Percentiles rank a stretch among this genome's conserved stretches.
Evolutionary conservation across 345 rosid genomes (phyloP).

Genomic region (Erysimum cheiranthoides): DNA sequence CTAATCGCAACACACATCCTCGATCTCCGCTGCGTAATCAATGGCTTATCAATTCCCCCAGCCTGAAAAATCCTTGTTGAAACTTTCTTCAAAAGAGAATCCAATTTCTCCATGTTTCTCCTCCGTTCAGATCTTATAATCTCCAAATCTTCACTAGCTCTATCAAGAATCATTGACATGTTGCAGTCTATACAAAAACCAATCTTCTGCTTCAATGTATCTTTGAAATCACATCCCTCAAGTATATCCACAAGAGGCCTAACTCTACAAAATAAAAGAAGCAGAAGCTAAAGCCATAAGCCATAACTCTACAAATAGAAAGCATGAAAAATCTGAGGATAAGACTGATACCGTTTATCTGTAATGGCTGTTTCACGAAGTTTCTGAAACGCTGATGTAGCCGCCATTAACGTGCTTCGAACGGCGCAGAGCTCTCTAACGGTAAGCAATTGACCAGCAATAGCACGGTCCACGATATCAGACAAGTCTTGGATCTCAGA

Average conservation of each 20-base stretch:
- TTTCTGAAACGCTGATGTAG: slow-evolving; percentile 52
- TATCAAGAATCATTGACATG: slow-evolving; percentile 68
- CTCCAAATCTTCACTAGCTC: slow-evolving; percentile 94
- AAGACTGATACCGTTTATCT: slow-evolving; percentile 34
- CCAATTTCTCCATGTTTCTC: slow-evolving; percentile 72
- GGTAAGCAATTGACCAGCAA: slow-evolving; percentile 64
- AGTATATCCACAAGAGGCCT: slow-evolving; percentile 65
- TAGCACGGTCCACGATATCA: slow-evolving; percentile 58
- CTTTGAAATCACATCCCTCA: slow-evolving; percentile 59
- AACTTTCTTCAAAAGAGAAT: slow-evolving; percentile 61
- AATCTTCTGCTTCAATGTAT: slow-evolving; percentile 64
- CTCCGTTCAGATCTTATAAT: slow-evolving; percentile 72
- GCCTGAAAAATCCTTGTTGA: slow-evolving; percentile 64
- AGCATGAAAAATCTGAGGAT: slow-evolving; percentile 6
- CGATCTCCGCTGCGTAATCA: slow-evolving; percentile 74
- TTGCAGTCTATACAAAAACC: slow-evolving; percentile 81
- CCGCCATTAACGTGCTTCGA: slow-evolving; percentile 60
- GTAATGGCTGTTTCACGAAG: slow-evolving; percentile 42
- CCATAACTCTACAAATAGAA: not conserved
- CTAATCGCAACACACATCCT: slow-evolving; percentile 83
- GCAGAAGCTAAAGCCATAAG: slow-evolving; percentile 30
- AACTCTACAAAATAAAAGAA: slow-evolving; percentile 49
- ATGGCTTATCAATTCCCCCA: slow-evolving; percentile 75
- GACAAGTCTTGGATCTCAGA: slow-evolving; percentile 68
- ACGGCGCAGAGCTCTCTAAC: slow-evolving; percentile 70